Evolutionary conservation across 768 basidiomycete species (phyloP).

Genomic region (Termitomyces sp.): DNA sequence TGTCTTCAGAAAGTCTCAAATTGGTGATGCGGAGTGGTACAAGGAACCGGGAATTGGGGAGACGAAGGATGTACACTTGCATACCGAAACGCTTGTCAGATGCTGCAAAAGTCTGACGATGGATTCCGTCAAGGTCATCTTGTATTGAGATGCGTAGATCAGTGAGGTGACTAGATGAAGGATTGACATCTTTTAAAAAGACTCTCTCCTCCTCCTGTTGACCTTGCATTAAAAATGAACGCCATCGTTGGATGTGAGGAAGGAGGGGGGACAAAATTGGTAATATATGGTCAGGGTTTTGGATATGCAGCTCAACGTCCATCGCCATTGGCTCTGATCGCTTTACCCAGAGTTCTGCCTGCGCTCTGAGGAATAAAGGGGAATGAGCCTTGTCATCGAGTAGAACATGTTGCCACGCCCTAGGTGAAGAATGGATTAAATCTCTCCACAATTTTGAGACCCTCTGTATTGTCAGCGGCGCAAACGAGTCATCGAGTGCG

Average conservation of each 20-base stretch:
- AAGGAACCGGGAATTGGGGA: constrained; percentile 44
- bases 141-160: constrained; percentile 36
- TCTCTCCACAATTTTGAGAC: constrained; percentile 62
- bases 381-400: constrained; percentile 40
- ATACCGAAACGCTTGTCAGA: constrained; percentile 30
- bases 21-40: constrained; percentile 52
- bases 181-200: constrained; percentile 20
- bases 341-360: constrained; percentile 51
- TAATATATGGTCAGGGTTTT: constrained; percentile 48
- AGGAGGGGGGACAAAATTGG: constrained; percentile 65
- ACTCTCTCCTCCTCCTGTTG: constrained; percentile 32
- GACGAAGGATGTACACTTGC: constrained; percentile 43
- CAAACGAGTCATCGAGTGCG: constrained; percentile 39
- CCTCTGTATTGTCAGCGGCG: constrained; percentile 43
- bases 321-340: constrained; percentile 53
- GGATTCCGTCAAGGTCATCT: constrained; percentile 28
- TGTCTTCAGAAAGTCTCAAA: constrained; percentile 53
- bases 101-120: constrained; percentile 29
- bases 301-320: constrained; percentile 47
- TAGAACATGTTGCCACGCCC: constrained; percentile 56
- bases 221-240: constrained; percentile 42
- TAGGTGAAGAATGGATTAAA: constrained; percentile 50
- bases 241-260: constrained; percentile 55
- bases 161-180: constrained; percentile 25
- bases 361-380: constrained; percentile 35